Percentiles rank a stretch among this genome's conserved stretches.
Conservation (phyloP, 768 basidiomycete species). For the Russula sp. region DNA sequence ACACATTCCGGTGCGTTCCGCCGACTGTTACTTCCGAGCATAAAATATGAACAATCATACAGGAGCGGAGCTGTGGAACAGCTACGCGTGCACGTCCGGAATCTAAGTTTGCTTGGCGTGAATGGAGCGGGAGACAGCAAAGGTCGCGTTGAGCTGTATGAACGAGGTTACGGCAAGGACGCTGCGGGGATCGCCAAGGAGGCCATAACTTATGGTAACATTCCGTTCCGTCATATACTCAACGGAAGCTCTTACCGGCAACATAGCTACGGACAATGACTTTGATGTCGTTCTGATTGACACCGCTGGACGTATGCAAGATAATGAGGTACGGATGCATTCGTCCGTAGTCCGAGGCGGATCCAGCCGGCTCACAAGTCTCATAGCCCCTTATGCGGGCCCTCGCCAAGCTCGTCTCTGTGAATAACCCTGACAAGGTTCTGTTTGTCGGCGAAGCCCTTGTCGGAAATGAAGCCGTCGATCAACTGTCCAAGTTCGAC, state of each 20-base stretch:
- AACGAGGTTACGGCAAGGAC: constrained; percentile 97
- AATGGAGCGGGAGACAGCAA: constrained; percentile 62
- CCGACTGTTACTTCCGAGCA: not conserved
- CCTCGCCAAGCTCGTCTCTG: constrained; percentile 93
- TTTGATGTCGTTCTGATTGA: constrained; percentile 98
- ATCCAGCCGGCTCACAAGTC: constrained; percentile 3
- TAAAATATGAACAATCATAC: not conserved
- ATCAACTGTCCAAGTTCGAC: constrained; percentile 96
- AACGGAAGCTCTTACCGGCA: not conserved
- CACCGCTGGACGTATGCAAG: constrained; percentile 98
- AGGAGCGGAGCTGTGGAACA: constrained; percentile 98
- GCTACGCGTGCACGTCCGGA: constrained; percentile 91
- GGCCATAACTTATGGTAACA: constrained; percentile 81
- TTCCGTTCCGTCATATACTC: not conserved
- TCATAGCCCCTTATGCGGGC: constrained; percentile 91
- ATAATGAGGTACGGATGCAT: constrained; percentile 72
- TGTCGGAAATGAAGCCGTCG: constrained; percentile 98
- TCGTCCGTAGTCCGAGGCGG: constrained; percentile 8
- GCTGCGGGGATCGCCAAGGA: constrained; percentile 98
- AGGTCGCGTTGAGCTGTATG: constrained; percentile 85
- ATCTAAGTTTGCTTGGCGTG: constrained; percentile 77
- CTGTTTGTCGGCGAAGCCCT: constrained; percentile 97
- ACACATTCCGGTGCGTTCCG: constrained; percentile 74
- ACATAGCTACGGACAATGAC: constrained; percentile 72
- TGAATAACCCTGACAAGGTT: constrained; percentile 95